Evolutionary conservation across 176 grass and related monocot genomes (phyloP).

Genomic region (Cenchrus purpureus): DNA sequence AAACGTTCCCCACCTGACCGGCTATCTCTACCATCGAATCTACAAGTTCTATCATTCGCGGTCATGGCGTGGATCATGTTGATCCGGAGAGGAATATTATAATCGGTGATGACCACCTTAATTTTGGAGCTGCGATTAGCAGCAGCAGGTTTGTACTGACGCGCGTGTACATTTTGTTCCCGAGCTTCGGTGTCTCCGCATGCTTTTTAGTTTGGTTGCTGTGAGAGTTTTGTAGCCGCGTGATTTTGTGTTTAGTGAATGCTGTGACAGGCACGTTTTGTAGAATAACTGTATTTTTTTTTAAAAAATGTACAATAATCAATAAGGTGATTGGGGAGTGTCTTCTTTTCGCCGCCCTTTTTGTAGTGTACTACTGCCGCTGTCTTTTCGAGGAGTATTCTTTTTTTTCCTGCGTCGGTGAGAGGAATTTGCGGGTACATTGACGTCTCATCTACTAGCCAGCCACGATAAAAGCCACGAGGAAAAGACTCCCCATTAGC

Average conservation of each 20-base stretch:
- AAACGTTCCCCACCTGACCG: too few relatives aligned
- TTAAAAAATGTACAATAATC: neutral
- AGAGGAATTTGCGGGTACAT: conserved; percentile 10
- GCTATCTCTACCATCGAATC: too few relatives aligned
- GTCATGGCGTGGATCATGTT: neutral
- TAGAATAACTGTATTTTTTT: neutral
- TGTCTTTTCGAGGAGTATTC: neutral
- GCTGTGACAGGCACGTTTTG: neutral
- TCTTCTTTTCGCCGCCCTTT: neutral
- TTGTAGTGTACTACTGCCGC: neutral
- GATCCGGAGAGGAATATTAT: neutral
- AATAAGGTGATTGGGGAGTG: neutral
- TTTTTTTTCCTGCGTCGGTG: neutral
- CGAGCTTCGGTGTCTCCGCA: neutral
- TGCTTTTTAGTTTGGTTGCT: neutral
- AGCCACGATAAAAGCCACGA: neutral
- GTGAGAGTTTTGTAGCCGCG: neutral
- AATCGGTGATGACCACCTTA: neutral
- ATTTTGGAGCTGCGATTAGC: neutral
- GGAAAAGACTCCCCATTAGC: neutral
- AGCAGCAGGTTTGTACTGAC: neutral
- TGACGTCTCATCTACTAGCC: conserved; percentile 18
- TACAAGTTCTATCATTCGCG: too few relatives aligned
- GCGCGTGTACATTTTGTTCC: neutral
- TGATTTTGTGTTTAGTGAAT: neutral